phyloP scores from a whole-genome alignment of 768 basidiomycete genomes.

The Xerocomellus amylosporus region DNA sequence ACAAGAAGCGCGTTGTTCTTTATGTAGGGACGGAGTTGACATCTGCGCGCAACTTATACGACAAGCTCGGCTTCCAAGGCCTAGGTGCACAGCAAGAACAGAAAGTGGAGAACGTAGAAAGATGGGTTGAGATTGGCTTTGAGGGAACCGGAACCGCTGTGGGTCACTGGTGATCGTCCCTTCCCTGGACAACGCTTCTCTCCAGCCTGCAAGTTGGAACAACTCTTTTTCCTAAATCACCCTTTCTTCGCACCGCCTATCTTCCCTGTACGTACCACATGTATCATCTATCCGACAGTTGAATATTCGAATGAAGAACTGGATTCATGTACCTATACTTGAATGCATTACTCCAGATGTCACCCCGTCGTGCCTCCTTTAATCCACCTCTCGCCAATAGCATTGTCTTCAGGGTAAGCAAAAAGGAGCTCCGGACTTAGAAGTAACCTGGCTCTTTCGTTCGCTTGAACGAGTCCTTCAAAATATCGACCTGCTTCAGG shows the following conservation, averaged over 20 bases:
- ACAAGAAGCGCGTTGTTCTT: constrained; percentile 53
- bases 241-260: not conserved
- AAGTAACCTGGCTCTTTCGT: constrained; percentile 37
- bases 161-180: constrained; percentile 67
- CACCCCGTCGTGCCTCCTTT: constrained; percentile 13
- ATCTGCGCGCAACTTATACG: constrained; percentile 57
- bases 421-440: constrained; percentile 41
- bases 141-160: constrained; percentile 36
- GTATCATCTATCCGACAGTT: not conserved
- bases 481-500: constrained; percentile 37
- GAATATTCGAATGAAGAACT: not conserved
- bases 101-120: constrained; percentile 43
- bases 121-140: constrained; percentile 68
- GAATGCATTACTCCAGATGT: not conserved
- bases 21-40: constrained; percentile 51
- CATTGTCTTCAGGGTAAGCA: constrained; percentile 49
- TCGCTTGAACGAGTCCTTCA: constrained; percentile 29
- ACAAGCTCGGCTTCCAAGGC: constrained; percentile 64
- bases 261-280: not conserved
- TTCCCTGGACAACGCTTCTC: not conserved
- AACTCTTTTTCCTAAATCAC: not conserved
- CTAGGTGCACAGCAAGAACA: constrained; percentile 31
- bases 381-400: constrained; percentile 36
- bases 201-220: not conserved
- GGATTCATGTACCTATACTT: constrained; percentile 6